phyloP scores from a whole-genome alignment of 345 rosid species.

The Pugionium dolabratum region DNA sequence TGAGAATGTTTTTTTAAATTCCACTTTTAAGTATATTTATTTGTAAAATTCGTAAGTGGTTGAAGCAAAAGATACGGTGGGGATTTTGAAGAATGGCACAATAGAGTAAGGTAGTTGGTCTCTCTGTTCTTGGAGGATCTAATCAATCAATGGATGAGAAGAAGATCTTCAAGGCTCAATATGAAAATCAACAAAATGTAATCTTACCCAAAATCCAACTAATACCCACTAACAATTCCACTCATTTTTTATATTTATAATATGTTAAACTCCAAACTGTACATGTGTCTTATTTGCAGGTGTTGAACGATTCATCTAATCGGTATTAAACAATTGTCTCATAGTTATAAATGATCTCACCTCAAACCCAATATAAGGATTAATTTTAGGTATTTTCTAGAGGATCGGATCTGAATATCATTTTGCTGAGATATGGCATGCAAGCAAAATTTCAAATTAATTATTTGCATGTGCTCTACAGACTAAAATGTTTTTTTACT shows the following conservation, averaged over 20 bases:
- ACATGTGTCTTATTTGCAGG: slow-evolving; percentile 33
- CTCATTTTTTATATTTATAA: slow-evolving; percentile 12
- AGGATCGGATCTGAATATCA: neutral
- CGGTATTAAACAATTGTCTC: slow-evolving; percentile 17
- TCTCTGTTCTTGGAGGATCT: slow-evolving; percentile 36
- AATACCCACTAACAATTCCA: slow-evolving; percentile 44
- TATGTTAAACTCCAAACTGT: slow-evolving; percentile 23
- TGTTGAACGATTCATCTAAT: slow-evolving; percentile 24
- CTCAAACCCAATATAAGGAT: slow-evolving; percentile 6
- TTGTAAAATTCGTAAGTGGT: slow-evolving; percentile 31
- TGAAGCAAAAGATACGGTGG: slow-evolving; percentile 33
- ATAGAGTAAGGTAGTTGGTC: slow-evolving; percentile 38
- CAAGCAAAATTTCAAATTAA: neutral
- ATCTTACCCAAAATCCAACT: slow-evolving; percentile 41
- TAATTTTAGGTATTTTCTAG: neutral
- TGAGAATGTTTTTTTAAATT: slow-evolving; percentile 28
- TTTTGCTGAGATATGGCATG: neutral
- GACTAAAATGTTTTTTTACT: neutral
- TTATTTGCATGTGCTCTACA: slow-evolving; percentile 17
- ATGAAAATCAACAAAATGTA: slow-evolving; percentile 32
- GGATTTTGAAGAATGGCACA: slow-evolving; percentile 28
- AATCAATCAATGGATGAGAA: slow-evolving; percentile 40
- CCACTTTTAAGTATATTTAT: slow-evolving; percentile 20
- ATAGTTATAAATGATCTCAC: neutral
- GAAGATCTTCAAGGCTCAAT: slow-evolving; percentile 38